Percentiles rank a stretch among this genome's conserved stretches.
These are phyloP conservation scores for Nemophila menziesii DNA, from an alignment of 257 asterid species.

Conservation along the genomic window DNA sequence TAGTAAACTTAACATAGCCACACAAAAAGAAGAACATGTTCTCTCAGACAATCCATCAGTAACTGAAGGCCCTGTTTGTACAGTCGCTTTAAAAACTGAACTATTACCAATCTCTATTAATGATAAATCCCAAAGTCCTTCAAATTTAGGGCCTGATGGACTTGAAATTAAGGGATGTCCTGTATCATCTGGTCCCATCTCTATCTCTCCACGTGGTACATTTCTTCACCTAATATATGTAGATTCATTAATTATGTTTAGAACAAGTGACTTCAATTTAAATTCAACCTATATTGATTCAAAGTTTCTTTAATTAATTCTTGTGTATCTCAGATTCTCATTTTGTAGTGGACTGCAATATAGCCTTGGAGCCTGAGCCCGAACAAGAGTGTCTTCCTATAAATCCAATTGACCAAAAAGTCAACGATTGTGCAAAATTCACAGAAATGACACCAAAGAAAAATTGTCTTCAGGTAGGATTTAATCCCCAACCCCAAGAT, in stretches of 20 bases:
- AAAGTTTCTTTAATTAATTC: conserved; percentile 1
- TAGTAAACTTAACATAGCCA: conserved; percentile 17
- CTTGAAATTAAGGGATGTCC: conserved; percentile 12
- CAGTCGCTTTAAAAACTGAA: conserved; percentile 1
- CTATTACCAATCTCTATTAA: conserved; percentile 2
- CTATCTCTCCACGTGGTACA: conserved; percentile 31
- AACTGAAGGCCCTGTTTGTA: conserved; percentile 11
- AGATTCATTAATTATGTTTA: neutral
- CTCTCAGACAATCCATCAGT: conserved; percentile 6
- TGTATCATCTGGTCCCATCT: conserved; percentile 15
- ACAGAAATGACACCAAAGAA: conserved; percentile 8
- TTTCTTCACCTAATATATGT: neutral
- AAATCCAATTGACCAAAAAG: conserved; percentile 19
- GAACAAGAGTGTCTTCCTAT: conserved; percentile 16
- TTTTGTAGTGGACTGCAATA: conserved; percentile 31
- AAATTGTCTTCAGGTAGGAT: conserved; percentile 45
- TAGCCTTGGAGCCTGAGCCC: conserved; percentile 19
- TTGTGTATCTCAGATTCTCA: conserved; percentile 24
- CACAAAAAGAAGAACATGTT: conserved; percentile 16
- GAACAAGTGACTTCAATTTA: neutral
- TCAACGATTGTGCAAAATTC: conserved; percentile 17
- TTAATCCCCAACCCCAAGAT: neutral
- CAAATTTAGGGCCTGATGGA: conserved; percentile 13
- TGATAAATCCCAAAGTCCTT: conserved; percentile 11
- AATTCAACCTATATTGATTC: neutral